A percentile compares a stretch with the other conserved stretches of the same genome.
These are phyloP conservation scores for Diaporthe capsici DNA, from an alignment of 2,329 filamentous ascomycete genomes.

Conservation along the genomic window DNA sequence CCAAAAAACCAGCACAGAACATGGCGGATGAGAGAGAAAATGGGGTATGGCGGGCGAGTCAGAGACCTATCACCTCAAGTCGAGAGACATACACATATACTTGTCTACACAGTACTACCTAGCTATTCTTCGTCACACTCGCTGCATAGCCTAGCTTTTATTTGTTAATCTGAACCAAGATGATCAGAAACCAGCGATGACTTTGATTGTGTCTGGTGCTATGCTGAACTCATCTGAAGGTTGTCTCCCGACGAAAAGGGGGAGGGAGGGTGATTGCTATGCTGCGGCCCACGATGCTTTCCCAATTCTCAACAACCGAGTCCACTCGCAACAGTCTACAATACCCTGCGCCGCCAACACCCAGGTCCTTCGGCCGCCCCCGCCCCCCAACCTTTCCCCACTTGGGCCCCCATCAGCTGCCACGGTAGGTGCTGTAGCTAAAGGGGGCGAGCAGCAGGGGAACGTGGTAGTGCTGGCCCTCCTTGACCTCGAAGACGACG, in stretches of 20 bases:
- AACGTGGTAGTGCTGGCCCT: slow-evolving; percentile 82
- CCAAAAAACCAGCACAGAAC: not conserved
- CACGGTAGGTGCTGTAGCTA: slow-evolving; percentile 86
- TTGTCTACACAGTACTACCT: slow-evolving; percentile 32
- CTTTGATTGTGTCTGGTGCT: not conserved
- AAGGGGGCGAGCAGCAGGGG: slow-evolving; percentile 83
- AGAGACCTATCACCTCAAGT: slow-evolving; percentile 2
- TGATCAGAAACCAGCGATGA: not conserved
- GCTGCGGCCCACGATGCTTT: slow-evolving; percentile 6
- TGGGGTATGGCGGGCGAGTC: not conserved
- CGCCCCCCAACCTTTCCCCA: not conserved
- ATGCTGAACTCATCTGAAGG: not conserved
- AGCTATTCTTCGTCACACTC: slow-evolving; percentile 33
- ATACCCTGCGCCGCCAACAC: not conserved
- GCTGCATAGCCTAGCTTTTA: slow-evolving; percentile 34
- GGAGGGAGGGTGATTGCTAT: not conserved
- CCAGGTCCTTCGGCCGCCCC: not conserved
- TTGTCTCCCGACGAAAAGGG: not conserved
- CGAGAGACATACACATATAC: not conserved
- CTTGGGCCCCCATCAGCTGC: slow-evolving; percentile 67
- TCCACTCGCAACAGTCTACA: not conserved
- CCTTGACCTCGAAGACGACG: slow-evolving; percentile 66
- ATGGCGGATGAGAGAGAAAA: not conserved
- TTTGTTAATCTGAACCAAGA: slow-evolving; percentile 27
- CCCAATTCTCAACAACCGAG: not conserved